Evolutionary conservation across 768 basidiomycete species (phyloP), one percentile per base, ranked within the genome.

Genomic region (Leccinum incarnatum): DNA sequence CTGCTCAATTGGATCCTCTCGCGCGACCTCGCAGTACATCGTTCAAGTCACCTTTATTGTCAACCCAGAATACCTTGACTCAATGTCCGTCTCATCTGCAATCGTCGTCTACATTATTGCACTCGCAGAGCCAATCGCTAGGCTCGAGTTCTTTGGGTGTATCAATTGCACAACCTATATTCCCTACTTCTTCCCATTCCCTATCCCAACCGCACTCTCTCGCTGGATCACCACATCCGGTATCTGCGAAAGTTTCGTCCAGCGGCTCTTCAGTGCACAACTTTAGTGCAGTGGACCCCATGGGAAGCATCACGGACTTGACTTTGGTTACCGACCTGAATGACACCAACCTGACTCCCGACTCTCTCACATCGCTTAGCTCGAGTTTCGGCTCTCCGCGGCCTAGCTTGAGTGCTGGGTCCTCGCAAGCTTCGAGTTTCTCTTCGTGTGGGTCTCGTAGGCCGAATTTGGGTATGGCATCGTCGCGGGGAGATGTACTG

Each of bases 131-230:
- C 6, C 73, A 66, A 17, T 49, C 62, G 5, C 51, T 68, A n/a
- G 34, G 59, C 14, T 54, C 21, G 17, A 59, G 53, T 29, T 59
- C 67, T n/a, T 49, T 71, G 54, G 56, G 46, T 7, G 14, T 59
- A 45, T 58, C 67, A 12, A 52, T 65, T 19, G n/a, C 58, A 32
- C 69, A 71, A 27, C 55, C 71, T 8, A 54, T 71, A 11, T 60
- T 63, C 4, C 52, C 67, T 11, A 47, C 71, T 45, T 49, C 65
- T 19, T 52, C 71, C 14, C 63, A 59, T 37, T 59, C 71, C 7
- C 53, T 71, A 14, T 71, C 70, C 1, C 67, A 57, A 29, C 62
- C 72, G 21, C 73, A 62, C 48, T 74, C 72, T 8, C 62, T 73
- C 29, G 58, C 66, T 11, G 69, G 66, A n/a, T 73, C 72, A 21